Evolutionary conservation across 2,329 filamentous ascomycete genomes (phyloP), one percentile per base, ranked within the genome.

Genomic region (Parasarocladium wereldwijsianum): DNA sequence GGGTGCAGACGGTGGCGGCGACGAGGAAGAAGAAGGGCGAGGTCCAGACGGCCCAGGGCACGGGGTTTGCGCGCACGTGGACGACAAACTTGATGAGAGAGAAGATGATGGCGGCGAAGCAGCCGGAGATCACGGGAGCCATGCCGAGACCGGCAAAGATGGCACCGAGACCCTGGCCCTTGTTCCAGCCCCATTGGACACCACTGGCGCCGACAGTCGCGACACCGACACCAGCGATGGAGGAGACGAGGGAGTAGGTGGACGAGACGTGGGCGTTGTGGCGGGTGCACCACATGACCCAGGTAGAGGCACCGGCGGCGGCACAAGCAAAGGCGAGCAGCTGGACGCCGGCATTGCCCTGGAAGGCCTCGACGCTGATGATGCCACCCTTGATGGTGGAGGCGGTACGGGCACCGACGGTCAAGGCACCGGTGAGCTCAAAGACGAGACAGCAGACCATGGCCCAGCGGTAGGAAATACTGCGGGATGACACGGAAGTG

Each of bases 381-480:
- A 80, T 80, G 24, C 74, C 73, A 57, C 81, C 82, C 66, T 83
- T 83, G 64, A 85, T 84, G 23, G 79, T 85, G 23, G 74, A 70
- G 35, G 78, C 77, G 3, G 75, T 82, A 45, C 76, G 66, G 25
- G 72, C 70, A 32, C 74, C 76, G 38, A 79, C 73, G 4, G 69
- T 61, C 41, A 80, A 59, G 38, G 76, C 76, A 26, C 76, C 76
- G 26, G 70, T 51, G 51, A 80, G 60, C 50, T 82, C 76, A 51
- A 80, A 80, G 37, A 80, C 51, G 26, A 68, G 65, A 27, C 72
- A 69, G 27, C 78, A 56, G 19, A 76, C 42, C 71, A 77, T 77
- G 38, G 73, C 77, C 54, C 76, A 71, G 41, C 69, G 54, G 56
- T 82, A 79, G 3, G 73, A 62, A 44, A 83, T 63, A 40, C 80